Evolutionary conservation across 1,284 basidiomycete genomes (phyloP).

Genomic region (Ganoderma lingzhi): DNA sequence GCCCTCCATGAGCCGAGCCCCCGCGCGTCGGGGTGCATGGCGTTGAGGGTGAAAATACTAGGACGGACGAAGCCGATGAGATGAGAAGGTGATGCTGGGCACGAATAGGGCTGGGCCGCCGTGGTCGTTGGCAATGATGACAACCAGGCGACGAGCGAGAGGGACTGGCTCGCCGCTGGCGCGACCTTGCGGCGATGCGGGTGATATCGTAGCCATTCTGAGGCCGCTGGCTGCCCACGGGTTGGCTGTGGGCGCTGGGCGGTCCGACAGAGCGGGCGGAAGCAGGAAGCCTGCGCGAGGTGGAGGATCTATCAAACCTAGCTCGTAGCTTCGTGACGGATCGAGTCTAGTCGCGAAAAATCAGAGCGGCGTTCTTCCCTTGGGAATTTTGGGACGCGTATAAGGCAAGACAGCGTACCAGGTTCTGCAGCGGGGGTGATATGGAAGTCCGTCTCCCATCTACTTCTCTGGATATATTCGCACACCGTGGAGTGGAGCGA

Average conservation of each 20-base stretch:
- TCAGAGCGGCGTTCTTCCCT: conserved; percentile 28
- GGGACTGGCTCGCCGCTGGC: neutral
- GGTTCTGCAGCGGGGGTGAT: conserved; percentile 7
- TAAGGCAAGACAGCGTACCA: conserved; percentile 19
- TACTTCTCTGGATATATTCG: conserved; percentile 1
- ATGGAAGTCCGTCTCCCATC: conserved; percentile 15
- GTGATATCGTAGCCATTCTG: conserved; percentile 19
- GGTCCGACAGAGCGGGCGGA: conserved; percentile 32
- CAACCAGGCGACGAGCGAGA: conserved; percentile 2
- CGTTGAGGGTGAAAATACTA: conserved; percentile 13
- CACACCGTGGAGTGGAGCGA: neutral
- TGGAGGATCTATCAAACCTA: conserved; percentile 28
- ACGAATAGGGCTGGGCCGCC: conserved; percentile 3
- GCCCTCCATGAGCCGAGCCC: neutral
- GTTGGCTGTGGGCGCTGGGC: conserved; percentile 22
- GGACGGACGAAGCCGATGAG: neutral
- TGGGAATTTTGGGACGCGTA: conserved; percentile 21
- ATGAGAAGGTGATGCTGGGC: neutral
- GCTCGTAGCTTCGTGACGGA: conserved; percentile 23
- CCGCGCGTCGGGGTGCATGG: neutral
- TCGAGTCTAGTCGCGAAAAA: conserved; percentile 24
- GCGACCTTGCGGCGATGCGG: conserved; percentile 8
- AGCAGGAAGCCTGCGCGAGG: conserved; percentile 25
- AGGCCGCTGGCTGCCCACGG: conserved; percentile 14
- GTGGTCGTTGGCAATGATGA: conserved; percentile 9